Evolutionary conservation across 2,329 filamentous ascomycete genomes (phyloP).

Genomic region (Colletotrichum truncatum): DNA sequence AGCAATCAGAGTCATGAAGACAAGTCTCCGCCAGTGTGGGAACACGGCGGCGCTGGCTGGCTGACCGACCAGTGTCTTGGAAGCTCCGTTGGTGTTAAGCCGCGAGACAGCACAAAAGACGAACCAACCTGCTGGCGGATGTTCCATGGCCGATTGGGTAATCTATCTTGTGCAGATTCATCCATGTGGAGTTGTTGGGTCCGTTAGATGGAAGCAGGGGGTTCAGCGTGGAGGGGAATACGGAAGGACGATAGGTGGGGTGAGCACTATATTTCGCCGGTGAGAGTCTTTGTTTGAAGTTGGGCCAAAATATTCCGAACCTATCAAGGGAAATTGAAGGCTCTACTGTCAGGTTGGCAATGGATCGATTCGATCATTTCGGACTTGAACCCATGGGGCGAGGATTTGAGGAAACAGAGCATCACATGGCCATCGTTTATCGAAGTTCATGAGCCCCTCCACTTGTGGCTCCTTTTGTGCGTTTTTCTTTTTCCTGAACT

Average conservation of each 20-base stretch:
- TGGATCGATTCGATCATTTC: constrained; percentile 13
- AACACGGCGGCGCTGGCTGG: background rate
- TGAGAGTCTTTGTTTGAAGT: constrained; percentile 28
- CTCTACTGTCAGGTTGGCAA: constrained; percentile 16
- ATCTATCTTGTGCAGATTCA: constrained; percentile 27
- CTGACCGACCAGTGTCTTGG: background rate
- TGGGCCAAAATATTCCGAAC: constrained; percentile 24
- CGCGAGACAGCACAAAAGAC: background rate
- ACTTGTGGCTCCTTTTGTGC: background rate
- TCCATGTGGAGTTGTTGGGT: constrained; percentile 22
- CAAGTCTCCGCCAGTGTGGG: background rate
- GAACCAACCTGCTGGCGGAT: background rate
- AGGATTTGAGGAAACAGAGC: constrained; percentile 6
- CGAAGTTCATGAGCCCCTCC: constrained; percentile 4
- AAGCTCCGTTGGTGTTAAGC: constrained; percentile 3
- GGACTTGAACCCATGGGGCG: background rate
- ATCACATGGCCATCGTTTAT: background rate
- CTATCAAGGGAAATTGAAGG: constrained; percentile 28
- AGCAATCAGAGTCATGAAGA: constrained; percentile 12
- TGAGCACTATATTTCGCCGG: constrained; percentile 26
- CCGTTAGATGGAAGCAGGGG: constrained; percentile 13
- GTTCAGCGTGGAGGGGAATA: background rate
- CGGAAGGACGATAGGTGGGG: constrained; percentile 14
- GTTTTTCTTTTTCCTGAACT: background rate
- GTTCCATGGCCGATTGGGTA: constrained; percentile 18